phyloP scores from a whole-genome alignment of 1,284 basidiomycete species.

The Pulveroboletus sp. region DNA sequence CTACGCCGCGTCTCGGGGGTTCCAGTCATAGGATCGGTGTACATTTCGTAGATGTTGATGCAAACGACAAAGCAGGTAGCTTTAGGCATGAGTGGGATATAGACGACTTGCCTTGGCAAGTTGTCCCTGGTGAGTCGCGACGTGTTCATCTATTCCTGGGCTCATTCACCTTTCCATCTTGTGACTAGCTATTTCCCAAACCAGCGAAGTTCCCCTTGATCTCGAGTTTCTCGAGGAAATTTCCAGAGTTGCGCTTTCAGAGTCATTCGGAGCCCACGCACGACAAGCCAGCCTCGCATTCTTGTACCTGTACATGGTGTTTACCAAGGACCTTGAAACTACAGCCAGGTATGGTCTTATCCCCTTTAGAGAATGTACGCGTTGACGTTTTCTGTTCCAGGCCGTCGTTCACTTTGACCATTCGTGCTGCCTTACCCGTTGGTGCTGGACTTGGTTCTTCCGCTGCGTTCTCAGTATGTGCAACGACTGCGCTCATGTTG shows the following conservation, averaged over 20 bases:
- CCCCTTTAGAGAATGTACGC: not conserved
- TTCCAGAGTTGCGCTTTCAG: slow-evolving; percentile 49
- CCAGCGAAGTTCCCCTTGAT: slow-evolving; percentile 66
- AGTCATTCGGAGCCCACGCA: slow-evolving; percentile 50
- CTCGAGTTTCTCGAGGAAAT: slow-evolving; percentile 71
- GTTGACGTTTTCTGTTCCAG: slow-evolving; percentile 37
- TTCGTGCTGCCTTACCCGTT: slow-evolving; percentile 94
- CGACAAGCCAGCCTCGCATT: slow-evolving; percentile 80
- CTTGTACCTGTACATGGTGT: slow-evolving; percentile 91
- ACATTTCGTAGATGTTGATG: slow-evolving; percentile 78
- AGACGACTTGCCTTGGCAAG: slow-evolving; percentile 83
- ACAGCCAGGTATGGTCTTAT: slow-evolving; percentile 51
- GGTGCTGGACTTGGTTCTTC: slow-evolving; percentile 98
- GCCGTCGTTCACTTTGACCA: slow-evolving; percentile 76
- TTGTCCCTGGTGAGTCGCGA: slow-evolving; percentile 51
- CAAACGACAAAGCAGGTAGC: slow-evolving; percentile 28
- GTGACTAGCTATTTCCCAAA: slow-evolving; percentile 30
- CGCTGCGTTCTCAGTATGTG: slow-evolving; percentile 90
- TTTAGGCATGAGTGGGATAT: slow-evolving; percentile 85
- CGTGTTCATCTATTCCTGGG: not conserved
- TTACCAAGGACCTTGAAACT: slow-evolving; percentile 48
- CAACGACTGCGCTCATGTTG: slow-evolving; percentile 82
- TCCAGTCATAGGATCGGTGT: slow-evolving; percentile 64
- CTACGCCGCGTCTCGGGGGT: slow-evolving; percentile 63
- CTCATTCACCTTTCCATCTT: not conserved